These are phyloP conservation scores for Lentithecium fluviatile DNA, from an alignment of 495 filamentous ascomycete genomes.

Conservation along the genomic window DNA sequence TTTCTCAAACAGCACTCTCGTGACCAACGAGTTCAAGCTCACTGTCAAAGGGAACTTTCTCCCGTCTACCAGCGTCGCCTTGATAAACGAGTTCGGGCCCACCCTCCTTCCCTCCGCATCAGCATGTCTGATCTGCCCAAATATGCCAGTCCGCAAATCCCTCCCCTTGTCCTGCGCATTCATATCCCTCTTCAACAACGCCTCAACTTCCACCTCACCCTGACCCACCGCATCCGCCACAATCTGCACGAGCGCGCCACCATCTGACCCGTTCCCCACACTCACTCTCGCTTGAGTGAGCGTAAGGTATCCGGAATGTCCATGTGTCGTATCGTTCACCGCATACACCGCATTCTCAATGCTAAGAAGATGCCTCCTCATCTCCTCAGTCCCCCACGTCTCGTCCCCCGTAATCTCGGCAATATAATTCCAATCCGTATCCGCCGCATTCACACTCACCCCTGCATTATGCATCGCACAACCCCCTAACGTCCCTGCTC, in stretches of 20 bases:
- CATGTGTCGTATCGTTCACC: neutral
- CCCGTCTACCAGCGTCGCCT: neutral
- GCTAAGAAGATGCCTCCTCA: slow-evolving; percentile 47
- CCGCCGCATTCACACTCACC: slow-evolving; percentile 44
- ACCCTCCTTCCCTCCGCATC: neutral
- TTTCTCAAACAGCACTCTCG: slow-evolving; percentile 56
- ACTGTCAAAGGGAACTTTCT: slow-evolving; percentile 57
- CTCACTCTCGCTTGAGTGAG: neutral
- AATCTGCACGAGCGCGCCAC: neutral
- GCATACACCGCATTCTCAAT: neutral
- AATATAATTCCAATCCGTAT: slow-evolving; percentile 48
- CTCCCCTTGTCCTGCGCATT: neutral
- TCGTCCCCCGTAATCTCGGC: slow-evolving; percentile 49
- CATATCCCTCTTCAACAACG: slow-evolving; percentile 24
- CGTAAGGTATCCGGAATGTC: neutral
- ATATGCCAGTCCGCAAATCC: slow-evolving; percentile 19
- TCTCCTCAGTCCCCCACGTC: slow-evolving; percentile 45
- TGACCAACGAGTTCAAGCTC: slow-evolving; percentile 57
- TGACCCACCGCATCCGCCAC: neutral
- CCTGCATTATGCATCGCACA: slow-evolving; percentile 53
- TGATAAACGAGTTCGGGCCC: neutral
- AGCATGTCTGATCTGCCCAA: neutral
- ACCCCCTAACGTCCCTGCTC: slow-evolving; percentile 50
- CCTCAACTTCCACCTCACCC: neutral
- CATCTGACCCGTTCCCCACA: neutral